Base-by-base conservation (phyloP, 202 grass and related monocot species). In the Cymbopogon flexuosus region DNA sequence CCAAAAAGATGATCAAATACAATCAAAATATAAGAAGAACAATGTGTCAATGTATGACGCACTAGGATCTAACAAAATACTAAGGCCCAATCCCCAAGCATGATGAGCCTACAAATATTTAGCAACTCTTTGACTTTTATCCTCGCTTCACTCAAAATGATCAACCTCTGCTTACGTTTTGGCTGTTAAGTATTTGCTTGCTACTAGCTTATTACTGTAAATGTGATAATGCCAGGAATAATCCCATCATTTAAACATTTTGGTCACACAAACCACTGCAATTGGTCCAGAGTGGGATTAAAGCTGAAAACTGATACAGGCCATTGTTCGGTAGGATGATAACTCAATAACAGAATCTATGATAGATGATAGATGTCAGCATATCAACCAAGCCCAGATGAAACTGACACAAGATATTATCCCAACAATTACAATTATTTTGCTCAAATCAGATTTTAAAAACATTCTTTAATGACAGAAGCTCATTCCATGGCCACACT, bases 281-380 rank as follows among this genome's bases (percentile, higher is more conserved):
- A 29, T 3, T n/a, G 24, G 8, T 14, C 35, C 35, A n/a, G 16
- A 15, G 15, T 52, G 61, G 13, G 74, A 30, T 42, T 29, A 76
- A 10, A 4, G 3, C 24, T 4, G 2, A 46, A 27, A 46, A 33
- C 11, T 45, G 3, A 42, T 9, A 11, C 6, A 63, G 23, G 39
- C 22, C 4, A 77, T 12, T 62, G 8, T 34, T 21, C 40, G 10
- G 4, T 34, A 65, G 40, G 75, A 22, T 30, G 12, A 47, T 65
- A 22, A 78, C 15, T 66, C 29, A 66, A 67, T 45, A 79, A 54
- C 19, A 79, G 75, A 65, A 78, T n/a, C 40, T 40, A 41, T 41
- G 39, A 41, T 10, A 41, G 2, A 41, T 34, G 9, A 34, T 9
- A 77, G 15, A 78, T 66, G 30, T 10, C 18, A 27, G 4, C 77